phyloP scores from a whole-genome alignment of 371 early-diverging fungal genomes.

The Zychaea mexicana region DNA sequence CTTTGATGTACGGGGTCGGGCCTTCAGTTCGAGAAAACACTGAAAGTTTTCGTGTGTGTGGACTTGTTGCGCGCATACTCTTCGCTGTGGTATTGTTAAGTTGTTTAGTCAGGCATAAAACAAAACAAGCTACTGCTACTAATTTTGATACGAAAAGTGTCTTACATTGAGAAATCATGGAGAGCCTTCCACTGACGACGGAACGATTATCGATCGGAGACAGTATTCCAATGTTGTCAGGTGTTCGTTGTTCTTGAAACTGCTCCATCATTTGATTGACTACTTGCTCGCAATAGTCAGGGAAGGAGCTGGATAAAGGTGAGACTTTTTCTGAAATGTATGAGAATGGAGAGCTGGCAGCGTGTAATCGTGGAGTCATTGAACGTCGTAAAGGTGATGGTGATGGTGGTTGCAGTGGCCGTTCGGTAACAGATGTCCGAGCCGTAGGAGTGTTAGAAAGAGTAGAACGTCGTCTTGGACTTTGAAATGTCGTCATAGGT shows the following conservation, averaged over 20 bases:
- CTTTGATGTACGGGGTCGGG: background rate
- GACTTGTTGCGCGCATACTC: background rate
- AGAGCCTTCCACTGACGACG: background rate
- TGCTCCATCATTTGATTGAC: conserved; percentile 9
- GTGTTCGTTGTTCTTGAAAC: conserved; percentile 10
- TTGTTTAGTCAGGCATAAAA: too few relatives aligned
- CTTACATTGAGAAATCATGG: background rate
- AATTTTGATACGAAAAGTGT: background rate
- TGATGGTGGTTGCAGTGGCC: background rate
- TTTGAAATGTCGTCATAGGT: background rate
- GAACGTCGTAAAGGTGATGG: background rate
- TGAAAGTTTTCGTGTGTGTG: background rate
- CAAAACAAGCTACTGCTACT: background rate
- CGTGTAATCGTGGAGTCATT: background rate
- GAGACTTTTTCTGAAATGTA: conserved; percentile 12
- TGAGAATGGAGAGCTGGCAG: background rate
- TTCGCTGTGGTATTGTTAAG: too few relatives aligned
- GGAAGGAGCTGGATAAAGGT: conserved; percentile 1
- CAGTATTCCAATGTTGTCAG: background rate
- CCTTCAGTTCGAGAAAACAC: background rate
- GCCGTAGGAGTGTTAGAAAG: background rate
- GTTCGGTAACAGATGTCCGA: background rate
- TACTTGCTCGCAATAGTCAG: conserved; percentile 8
- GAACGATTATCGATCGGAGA: background rate
- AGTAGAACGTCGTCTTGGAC: too few relatives aligned